A percentile compares a stretch with the other conserved stretches of the same genome.
phyloP scores from a whole-genome alignment of 805 yeast genomes.

The Yarrowia phangngaensis region DNA sequence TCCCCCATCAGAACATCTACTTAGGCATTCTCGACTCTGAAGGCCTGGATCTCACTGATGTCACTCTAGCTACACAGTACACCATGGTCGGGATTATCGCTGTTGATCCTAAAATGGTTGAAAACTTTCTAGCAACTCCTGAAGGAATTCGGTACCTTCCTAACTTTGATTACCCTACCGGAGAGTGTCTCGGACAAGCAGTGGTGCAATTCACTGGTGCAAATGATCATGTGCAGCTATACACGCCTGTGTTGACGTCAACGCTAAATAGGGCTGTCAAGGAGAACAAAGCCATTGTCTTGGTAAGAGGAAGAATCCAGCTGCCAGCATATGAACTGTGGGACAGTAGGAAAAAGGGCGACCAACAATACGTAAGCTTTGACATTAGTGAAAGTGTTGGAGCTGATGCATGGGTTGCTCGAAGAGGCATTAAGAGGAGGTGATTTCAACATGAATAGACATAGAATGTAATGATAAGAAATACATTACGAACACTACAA shows the following conservation, averaged over 20 bases:
- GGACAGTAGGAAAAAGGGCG: slow-evolving; percentile 2
- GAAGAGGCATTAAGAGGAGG: slow-evolving; percentile 7
- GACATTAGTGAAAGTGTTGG: not conserved
- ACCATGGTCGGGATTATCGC: slow-evolving; percentile 2
- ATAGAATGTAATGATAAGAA: too few relatives aligned
- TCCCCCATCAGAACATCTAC: not conserved
- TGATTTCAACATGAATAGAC: too few relatives aligned
- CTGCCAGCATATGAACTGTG: slow-evolving; percentile 18
- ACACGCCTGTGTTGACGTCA: slow-evolving; percentile 1
- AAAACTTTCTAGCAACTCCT: not conserved
- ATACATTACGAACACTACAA: too few relatives aligned
- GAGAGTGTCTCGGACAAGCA: slow-evolving; percentile 19
- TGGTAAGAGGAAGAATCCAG: slow-evolving; percentile 10
- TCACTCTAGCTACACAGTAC: not conserved
- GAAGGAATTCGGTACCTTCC: slow-evolving; percentile 18
- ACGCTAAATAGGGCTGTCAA: slow-evolving; percentile 3
- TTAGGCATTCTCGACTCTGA: slow-evolving; percentile 22
- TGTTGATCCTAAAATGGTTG: not conserved
- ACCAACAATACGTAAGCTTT: slow-evolving; percentile 5
- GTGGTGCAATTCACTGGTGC: slow-evolving; percentile 8
- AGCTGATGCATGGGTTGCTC: slow-evolving; percentile 3
- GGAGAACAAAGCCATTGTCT: slow-evolving; percentile 20
- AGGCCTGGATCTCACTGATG: slow-evolving; percentile 6
- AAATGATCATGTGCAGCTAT: slow-evolving; percentile 3
- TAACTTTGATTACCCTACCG: slow-evolving; percentile 11